Evolutionary conservation across 371 early-diverging fungal species (phyloP), one percentile per base, ranked within the genome.

Genomic region (Choanephora cucurbitarum): DNA sequence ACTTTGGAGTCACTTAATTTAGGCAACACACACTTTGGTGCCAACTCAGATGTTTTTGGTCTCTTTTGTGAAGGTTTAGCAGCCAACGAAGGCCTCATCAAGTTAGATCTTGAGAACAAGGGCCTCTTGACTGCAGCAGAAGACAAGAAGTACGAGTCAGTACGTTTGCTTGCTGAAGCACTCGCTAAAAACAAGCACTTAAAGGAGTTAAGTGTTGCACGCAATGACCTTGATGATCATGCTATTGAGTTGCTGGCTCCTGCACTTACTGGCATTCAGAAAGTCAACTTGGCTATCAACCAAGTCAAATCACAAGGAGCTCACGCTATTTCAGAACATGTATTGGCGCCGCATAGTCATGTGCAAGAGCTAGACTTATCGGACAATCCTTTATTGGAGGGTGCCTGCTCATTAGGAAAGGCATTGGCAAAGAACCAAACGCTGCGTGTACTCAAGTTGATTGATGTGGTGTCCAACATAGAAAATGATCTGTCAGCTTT

Each of bases 61-160:
- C 48, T 75, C 5, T 58, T 85, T 13, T 67, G 77, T 34, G 78
- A 76, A 47, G 83, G 83, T 4, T 57, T 85, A 19, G 81, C 81
- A 7, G 73, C 62, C 17, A 82, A 81, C 49, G 72, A 75, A 57
- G 81, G 82, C 0, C 37, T 85, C 39, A 34, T 50, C 24, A 72
- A 72, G n/a, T 48, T 85, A 1, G 83, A 85, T 69, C 60, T 81
- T 44, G 85, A 85, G 50, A 82, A 82, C 57, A 85, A 85, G 54
- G 81, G 81, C 0, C 46, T 85, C 1, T 37, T 56, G 13, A 18
- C 18, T 5, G 41, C 39, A 21, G 11, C 19, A n/a, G 23, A 48
- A 3, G 17, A 49, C n/a, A 56, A 56, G 5, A 66, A 60, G 60
- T 64, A 42, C 18, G 44, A 46, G 19, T 47, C 57, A n/a, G 44